Conservation (phyloP, 1,284 basidiomycete genomes). For the Cryptococcus sp. region DNA sequence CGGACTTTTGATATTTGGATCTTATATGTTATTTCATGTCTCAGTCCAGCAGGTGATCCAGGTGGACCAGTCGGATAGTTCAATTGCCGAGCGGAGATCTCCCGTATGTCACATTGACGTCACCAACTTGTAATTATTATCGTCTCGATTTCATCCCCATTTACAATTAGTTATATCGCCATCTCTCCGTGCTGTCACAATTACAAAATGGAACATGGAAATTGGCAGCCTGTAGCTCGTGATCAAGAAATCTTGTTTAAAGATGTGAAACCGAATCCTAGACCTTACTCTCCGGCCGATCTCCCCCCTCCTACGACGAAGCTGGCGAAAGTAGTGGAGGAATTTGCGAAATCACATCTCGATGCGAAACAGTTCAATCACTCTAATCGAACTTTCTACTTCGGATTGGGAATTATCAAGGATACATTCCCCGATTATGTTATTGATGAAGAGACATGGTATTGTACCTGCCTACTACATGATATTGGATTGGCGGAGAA, state of each 20-base stretch:
- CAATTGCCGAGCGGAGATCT: too few species aligned
- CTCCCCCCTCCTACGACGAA: conserved; percentile 12
- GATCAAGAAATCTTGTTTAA: not conserved
- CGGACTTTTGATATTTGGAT: too few species aligned
- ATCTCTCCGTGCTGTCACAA: too few species aligned
- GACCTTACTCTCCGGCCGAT: not conserved
- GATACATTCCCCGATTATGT: conserved; percentile 16
- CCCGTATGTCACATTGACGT: too few species aligned
- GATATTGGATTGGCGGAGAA: conserved; percentile 57
- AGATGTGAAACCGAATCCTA: not conserved
- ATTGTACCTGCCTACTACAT: conserved; percentile 55
- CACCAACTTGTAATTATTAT: too few species aligned
- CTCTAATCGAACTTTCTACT: conserved; percentile 52
- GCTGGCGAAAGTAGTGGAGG: conserved; percentile 9
- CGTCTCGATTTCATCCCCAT: too few species aligned
- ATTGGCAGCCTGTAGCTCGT: not conserved
- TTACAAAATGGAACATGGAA: not conserved
- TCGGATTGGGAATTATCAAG: conserved; percentile 14
- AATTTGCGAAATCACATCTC: conserved; percentile 40
- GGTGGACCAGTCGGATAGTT: too few species aligned
- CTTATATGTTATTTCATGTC: too few species aligned
- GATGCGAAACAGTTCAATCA: conserved; percentile 55
- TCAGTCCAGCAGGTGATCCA: too few species aligned
- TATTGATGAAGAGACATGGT: conserved; percentile 56
- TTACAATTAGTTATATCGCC: too few species aligned